Evolutionary conservation across 495 filamentous ascomycete genomes (phyloP).

Genomic region (Daldinia loculata): DNA sequence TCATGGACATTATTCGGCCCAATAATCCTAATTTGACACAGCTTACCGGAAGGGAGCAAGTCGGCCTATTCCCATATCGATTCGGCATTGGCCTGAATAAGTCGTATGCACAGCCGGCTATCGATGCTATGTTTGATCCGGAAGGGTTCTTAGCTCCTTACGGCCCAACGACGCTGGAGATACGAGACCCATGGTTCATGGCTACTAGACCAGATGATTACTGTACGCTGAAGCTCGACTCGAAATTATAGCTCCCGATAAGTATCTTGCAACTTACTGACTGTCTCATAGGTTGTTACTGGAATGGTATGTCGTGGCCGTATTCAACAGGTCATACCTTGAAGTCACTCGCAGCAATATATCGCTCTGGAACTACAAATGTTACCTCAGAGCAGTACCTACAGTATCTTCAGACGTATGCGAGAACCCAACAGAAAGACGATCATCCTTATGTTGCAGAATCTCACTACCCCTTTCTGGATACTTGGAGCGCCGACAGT

Average conservation of each 20-base stretch:
- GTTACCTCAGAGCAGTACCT: slow-evolving; percentile 47
- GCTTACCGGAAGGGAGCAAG: slow-evolving; percentile 51
- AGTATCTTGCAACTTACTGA: slow-evolving; percentile 9
- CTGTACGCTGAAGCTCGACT: slow-evolving; percentile 36
- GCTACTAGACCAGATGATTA: slow-evolving; percentile 50
- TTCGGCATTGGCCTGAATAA: slow-evolving; percentile 52
- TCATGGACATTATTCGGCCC: slow-evolving; percentile 53
- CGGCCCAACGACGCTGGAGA: slow-evolving; percentile 57
- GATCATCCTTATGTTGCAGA: slow-evolving; percentile 57
- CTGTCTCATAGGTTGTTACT: slow-evolving; percentile 47
- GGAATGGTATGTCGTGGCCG: slow-evolving; percentile 60
- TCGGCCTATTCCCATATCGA: slow-evolving; percentile 56
- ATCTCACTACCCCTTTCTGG: slow-evolving; percentile 53
- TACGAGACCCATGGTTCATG: slow-evolving; percentile 52
- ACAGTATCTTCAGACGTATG: slow-evolving; percentile 52
- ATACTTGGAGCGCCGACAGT: slow-evolving; percentile 53
- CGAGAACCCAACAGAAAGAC: slow-evolving; percentile 54
- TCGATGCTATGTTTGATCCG: slow-evolving; percentile 49
- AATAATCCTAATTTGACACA: slow-evolving; percentile 48
- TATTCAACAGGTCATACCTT: slow-evolving; percentile 52
- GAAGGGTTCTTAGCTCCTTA: slow-evolving; percentile 52
- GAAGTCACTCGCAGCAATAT: slow-evolving; percentile 49
- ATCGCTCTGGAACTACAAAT: slow-evolving; percentile 45
- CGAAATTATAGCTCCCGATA: background rate
- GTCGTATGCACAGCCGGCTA: slow-evolving; percentile 43